These are phyloP conservation scores for Termitomyces sp. DNA, from an alignment of 768 basidiomycete genomes.

Conservation along the genomic window DNA sequence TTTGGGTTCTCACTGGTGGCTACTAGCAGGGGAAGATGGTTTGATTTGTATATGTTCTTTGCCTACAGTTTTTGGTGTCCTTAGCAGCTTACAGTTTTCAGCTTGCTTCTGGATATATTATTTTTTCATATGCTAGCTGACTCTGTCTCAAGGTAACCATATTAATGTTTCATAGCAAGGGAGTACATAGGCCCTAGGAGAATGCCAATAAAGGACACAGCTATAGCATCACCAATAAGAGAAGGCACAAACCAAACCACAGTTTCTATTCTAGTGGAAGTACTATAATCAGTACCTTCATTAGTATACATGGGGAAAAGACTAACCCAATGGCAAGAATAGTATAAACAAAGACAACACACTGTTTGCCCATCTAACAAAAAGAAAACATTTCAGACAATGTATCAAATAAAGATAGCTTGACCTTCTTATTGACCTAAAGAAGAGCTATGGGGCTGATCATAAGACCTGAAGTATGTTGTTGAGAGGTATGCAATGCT, in stretches of 20 bases:
- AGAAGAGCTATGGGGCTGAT: background rate
- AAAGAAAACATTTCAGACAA: background rate
- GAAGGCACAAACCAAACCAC: conserved; percentile 66
- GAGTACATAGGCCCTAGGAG: conserved; percentile 73
- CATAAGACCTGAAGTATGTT: background rate
- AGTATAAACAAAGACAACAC: conserved; percentile 47
- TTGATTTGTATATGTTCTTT: too few relatives aligned
- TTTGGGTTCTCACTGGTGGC: too few relatives aligned
- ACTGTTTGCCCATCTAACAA: conserved; percentile 45
- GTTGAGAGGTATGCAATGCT: conserved; percentile 34
- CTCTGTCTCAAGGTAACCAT: too few relatives aligned
- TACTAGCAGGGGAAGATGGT: too few relatives aligned
- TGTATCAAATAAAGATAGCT: background rate
- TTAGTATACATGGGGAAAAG: background rate
- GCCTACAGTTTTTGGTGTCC: too few relatives aligned
- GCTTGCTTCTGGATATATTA: too few relatives aligned
- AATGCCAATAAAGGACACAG: conserved; percentile 59
- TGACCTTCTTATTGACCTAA: background rate
- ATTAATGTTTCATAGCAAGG: conserved; percentile 67
- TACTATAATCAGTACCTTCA: background rate
- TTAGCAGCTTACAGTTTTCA: too few relatives aligned
- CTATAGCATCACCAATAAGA: conserved; percentile 55
- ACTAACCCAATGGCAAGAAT: conserved; percentile 42
- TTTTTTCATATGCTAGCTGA: too few relatives aligned
- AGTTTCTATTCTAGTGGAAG: conserved; percentile 32